Conservation (phyloP, 116 monocot genomes). For the Posidonia oceanica region DNA sequence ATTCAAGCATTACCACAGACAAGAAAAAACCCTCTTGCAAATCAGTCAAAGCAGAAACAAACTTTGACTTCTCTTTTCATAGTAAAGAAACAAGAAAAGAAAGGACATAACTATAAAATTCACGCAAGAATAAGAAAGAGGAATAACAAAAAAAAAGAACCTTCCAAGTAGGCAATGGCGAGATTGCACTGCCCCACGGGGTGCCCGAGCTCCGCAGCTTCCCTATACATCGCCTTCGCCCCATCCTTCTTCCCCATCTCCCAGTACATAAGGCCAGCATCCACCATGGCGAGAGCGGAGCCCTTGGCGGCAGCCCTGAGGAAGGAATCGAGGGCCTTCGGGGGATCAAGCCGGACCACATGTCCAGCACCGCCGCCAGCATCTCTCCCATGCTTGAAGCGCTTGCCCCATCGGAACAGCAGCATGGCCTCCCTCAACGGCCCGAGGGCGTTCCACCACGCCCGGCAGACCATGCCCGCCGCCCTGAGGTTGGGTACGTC, state of each 20-base stretch:
- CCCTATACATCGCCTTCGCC: conserved; percentile 24
- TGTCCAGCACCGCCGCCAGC: background rate
- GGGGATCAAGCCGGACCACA: conserved; percentile 8
- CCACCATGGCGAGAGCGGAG: conserved; percentile 64
- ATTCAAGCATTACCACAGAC: background rate
- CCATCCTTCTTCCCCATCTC: conserved; percentile 55
- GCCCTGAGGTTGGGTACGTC: conserved; percentile 36
- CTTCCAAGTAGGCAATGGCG: conserved; percentile 39
- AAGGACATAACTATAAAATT: too few relatives aligned
- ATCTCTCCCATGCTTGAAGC: conserved; percentile 34
- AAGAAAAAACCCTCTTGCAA: too few relatives aligned
- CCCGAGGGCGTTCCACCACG: conserved; percentile 42
- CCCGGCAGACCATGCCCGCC: conserved; percentile 28
- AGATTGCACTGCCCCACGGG: conserved; percentile 46
- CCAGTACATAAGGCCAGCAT: conserved; percentile 62
- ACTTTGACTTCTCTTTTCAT: too few relatives aligned
- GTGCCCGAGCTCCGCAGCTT: conserved; percentile 50
- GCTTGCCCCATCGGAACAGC: conserved; percentile 42
- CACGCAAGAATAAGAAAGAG: background rate
- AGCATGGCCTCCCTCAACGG: conserved; percentile 53
- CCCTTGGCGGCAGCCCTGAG: conserved; percentile 35
- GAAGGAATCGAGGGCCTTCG: conserved; percentile 40
- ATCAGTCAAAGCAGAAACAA: too few relatives aligned
- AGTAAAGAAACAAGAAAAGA: too few relatives aligned
- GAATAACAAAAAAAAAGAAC: conserved; percentile 1